Evolutionary conservation across 2,329 filamentous ascomycete genomes (phyloP), one percentile per base, ranked within the genome.

Genomic region (Paramyrothecium roridum): DNA sequence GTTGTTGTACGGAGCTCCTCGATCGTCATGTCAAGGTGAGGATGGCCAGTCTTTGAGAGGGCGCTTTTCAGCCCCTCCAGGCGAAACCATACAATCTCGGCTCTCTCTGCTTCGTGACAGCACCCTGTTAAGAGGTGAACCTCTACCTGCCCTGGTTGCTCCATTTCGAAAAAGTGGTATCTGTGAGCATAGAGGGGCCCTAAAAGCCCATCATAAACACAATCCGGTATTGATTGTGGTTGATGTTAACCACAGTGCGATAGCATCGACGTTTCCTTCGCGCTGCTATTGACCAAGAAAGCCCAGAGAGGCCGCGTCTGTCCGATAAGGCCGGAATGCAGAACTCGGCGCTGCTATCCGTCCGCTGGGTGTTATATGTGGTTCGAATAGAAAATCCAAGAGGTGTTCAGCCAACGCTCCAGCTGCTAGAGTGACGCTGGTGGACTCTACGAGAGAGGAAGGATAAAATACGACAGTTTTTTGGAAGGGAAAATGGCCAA

Each of bases 81-180:
- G 40, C 73, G 71, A 19, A 71, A 61, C 40, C 75, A 73, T 46
- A 82, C 77, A 13, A 74, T 60, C 52, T 82, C 78, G 52, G 79
- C 80, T 57, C 78, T 73, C 54, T 81, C 74, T 22, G 83, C 81
- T 68, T 86, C 82, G 53, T 71, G 64, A 61, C 75, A 82, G 64
- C 83, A 86, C 34, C 81, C 80, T 55, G 74, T 70, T 37, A 84
- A 72, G 21, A 84, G 69, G 20, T 75, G 68, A 20, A 66, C 57
- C 52, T 72, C 71, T 50, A 67, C 60, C 17, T 65, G 62, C 43
- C 61, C 58, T 37, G 59, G 61, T 51, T 59, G 59, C 46, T 66
- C 68, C 63, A 71, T 68, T 16, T 60, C 57, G 56, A 59, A 57
- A 50, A 55, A 55, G 48, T 52, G 52, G 30, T 57, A 43, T 57